Evolutionary conservation across 805 yeast genomes (phyloP).

Genomic region (Saccharomyces jurei): DNA sequence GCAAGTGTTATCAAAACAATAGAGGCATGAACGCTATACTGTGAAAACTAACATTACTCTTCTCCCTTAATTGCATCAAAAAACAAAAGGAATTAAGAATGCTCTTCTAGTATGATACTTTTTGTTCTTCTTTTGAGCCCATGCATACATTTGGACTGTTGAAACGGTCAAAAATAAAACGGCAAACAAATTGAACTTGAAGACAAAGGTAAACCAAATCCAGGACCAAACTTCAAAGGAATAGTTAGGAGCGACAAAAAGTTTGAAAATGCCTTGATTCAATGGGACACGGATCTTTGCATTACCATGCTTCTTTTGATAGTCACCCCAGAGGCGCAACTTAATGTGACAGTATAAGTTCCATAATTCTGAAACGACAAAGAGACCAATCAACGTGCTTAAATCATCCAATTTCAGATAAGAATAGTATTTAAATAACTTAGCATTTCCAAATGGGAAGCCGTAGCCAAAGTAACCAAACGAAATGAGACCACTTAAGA

Average conservation of each 20-base stretch:
- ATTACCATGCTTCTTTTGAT: constrained; percentile 29
- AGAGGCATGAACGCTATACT: not conserved
- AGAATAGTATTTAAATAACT: constrained; percentile 11
- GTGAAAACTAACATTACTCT: not conserved
- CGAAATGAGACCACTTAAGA: constrained; percentile 63
- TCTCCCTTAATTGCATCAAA: constrained; percentile 27
- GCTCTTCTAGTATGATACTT: constrained; percentile 75
- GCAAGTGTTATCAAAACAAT: not conserved
- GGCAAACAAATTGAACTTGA: constrained; percentile 68
- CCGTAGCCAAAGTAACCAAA: constrained; percentile 48
- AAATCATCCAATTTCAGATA: constrained; percentile 14
- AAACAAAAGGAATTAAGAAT: constrained; percentile 68
- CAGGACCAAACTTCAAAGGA: constrained; percentile 78
- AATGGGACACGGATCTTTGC: constrained; percentile 37
- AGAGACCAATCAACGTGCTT: constrained; percentile 34
- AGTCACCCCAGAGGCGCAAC: constrained; percentile 44
- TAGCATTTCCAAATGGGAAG: constrained; percentile 15
- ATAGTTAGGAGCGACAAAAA: constrained; percentile 89
- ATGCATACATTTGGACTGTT: constrained; percentile 73
- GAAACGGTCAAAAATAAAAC: constrained; percentile 65
- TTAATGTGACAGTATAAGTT: constrained; percentile 66
- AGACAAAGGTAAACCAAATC: constrained; percentile 58
- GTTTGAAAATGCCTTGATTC: constrained; percentile 72
- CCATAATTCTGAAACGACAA: constrained; percentile 57
- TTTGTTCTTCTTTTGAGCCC: constrained; percentile 86